A percentile compares a stretch with the other conserved stretches of the same genome.
These are phyloP conservation scores for Diaporthe vaccinii DNA, from an alignment of 2,329 filamentous ascomycete genomes.

Conservation along the genomic window DNA sequence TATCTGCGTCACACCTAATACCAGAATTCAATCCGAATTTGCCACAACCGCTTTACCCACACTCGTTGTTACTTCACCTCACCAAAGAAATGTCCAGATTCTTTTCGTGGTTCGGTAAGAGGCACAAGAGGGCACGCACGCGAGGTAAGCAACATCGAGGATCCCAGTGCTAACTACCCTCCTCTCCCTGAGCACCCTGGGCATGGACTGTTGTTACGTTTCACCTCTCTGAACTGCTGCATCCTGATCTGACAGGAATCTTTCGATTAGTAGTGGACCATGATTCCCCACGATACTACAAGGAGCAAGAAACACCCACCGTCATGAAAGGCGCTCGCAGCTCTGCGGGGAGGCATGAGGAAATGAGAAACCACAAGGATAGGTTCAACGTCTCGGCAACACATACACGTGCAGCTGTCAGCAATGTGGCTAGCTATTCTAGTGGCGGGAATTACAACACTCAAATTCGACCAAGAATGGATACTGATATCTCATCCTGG, in stretches of 20 bases:
- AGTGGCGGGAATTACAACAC: background rate
- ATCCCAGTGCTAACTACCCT: background rate
- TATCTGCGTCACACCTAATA: background rate
- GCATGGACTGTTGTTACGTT: background rate
- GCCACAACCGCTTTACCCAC: background rate
- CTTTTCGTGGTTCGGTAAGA: background rate
- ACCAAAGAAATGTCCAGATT: background rate
- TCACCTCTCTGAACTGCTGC: background rate
- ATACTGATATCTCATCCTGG: background rate
- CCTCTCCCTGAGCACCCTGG: background rate
- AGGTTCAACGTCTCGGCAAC: no score
- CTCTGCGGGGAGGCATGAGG: no score
- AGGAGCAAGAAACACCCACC: no score
- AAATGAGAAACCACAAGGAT: no score
- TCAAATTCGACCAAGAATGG: background rate
- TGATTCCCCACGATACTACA: no score
- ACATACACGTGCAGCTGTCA: no score
- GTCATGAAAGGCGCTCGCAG: no score
- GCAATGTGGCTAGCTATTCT: no score
- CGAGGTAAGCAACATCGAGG: background rate
- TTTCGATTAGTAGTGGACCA: background rate
- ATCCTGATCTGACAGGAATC: background rate
- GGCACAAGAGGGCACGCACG: background rate
- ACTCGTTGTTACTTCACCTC: background rate
- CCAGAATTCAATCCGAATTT: background rate